These are phyloP conservation scores for Colletotrichum orbiculare DNA, from an alignment of 2,329 filamentous ascomycete species.

Conservation along the genomic window DNA sequence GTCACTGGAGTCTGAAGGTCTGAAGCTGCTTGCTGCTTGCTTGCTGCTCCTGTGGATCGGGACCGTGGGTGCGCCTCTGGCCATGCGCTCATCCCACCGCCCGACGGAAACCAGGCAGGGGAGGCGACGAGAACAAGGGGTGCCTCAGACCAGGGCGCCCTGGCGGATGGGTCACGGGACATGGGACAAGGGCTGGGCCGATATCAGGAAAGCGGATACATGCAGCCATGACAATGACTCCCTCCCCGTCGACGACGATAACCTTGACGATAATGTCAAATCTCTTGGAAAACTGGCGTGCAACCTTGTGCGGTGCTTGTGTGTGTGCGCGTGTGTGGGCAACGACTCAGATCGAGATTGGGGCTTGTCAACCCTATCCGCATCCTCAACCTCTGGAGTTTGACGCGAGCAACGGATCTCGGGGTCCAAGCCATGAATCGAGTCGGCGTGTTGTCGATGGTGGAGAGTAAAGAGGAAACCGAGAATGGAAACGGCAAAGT, in stretches of 20 bases:
- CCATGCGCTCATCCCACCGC: too few species aligned
- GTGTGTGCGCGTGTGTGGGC: not conserved
- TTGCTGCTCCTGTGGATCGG: constrained; percentile 17
- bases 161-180: constrained; percentile 16
- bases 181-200: constrained; percentile 1
- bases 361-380: constrained; percentile 26
- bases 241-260: constrained; percentile 1
- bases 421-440: constrained; percentile 18
- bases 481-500: constrained; percentile 29
- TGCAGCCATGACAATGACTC: not conserved
- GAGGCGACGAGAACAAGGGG: not conserved
- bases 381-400: constrained; percentile 1
- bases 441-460: constrained; percentile 27
- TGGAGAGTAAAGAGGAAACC: constrained; percentile 18
- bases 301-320: not conserved
- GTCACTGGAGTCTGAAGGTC: not conserved
- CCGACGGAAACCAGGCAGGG: not conserved
- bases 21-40: not conserved
- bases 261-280: not conserved
- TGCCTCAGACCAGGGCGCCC: not conserved
- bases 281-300: not conserved
- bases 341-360: constrained; percentile 18
- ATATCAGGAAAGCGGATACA: constrained; percentile 12
- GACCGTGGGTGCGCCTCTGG: constrained; percentile 1
- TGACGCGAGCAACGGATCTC: not conserved